These are phyloP conservation scores for Solanum medicagineum DNA, from an alignment of 257 asterid genomes.

Conservation along the genomic window DNA sequence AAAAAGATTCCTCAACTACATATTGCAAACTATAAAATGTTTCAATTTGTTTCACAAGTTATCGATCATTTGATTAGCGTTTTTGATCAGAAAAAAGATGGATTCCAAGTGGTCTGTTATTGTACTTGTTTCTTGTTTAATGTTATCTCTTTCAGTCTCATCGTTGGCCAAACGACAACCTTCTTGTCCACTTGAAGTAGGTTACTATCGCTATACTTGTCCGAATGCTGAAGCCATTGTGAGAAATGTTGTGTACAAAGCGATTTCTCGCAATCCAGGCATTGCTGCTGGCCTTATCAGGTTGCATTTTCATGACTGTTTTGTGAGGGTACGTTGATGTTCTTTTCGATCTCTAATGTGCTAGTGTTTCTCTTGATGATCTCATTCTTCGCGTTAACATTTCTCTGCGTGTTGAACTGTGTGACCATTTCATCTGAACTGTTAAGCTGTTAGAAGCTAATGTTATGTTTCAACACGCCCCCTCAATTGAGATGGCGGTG, in stretches of 20 bases:
- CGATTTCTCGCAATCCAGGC: constrained; percentile 29
- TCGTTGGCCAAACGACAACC: constrained; percentile 8
- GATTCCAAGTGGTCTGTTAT: constrained; percentile 2
- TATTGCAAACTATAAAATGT: neutral
- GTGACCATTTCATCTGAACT: neutral
- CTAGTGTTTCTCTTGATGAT: neutral
- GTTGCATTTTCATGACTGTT: constrained; percentile 69
- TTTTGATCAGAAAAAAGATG: neutral
- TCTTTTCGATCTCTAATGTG: neutral
- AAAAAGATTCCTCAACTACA: neutral
- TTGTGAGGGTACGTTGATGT: constrained; percentile 36
- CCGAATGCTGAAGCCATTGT: constrained; percentile 45
- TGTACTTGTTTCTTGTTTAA: constrained; percentile 5
- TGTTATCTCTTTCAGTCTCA: neutral
- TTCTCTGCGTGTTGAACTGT: neutral
- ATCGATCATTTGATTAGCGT: neutral
- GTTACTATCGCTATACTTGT: constrained; percentile 29
- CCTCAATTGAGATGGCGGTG: neutral
- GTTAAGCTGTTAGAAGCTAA: rapidly evolving
- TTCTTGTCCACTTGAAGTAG: constrained; percentile 20
- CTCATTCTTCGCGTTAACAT: neutral
- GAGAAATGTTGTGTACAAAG: constrained; percentile 25
- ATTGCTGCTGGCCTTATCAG: constrained; percentile 60
- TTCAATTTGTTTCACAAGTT: neutral
- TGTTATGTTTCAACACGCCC: neutral